Percentiles rank a stretch among this genome's conserved stretches.
phyloP scores from a whole-genome alignment of 2,329 filamentous ascomycete species.

The Blastomyces gilchristii region DNA sequence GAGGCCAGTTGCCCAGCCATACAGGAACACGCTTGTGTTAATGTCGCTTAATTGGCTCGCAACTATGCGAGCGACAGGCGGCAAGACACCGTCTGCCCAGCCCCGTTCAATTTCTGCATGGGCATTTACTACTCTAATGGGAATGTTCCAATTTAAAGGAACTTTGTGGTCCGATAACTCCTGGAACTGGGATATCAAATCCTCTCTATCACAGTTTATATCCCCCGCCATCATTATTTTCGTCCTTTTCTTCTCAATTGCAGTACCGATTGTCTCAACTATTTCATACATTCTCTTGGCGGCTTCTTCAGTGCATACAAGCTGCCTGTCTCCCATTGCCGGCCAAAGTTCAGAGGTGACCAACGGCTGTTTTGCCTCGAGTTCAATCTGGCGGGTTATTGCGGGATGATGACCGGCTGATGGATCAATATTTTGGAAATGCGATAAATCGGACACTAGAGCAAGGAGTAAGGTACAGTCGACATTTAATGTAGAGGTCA shows the following conservation, averaged over 20 bases:
- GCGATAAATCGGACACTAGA: constrained; percentile 62
- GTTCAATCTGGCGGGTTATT: constrained; percentile 54
- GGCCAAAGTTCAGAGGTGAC: constrained; percentile 54
- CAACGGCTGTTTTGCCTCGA: constrained; percentile 52
- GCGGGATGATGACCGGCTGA: constrained; percentile 48
- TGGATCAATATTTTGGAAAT: constrained; percentile 38
- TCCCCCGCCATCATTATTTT: constrained; percentile 48
- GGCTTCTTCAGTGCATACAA: constrained; percentile 59
- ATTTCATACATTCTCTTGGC: constrained; percentile 57
- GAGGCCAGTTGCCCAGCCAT: constrained; percentile 54
- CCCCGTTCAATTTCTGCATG: constrained; percentile 31
- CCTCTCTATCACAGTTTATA: constrained; percentile 23
- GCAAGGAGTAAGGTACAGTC: constrained; percentile 59
- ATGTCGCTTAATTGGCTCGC: constrained; percentile 46
- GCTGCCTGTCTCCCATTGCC: constrained; percentile 43
- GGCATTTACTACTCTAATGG: constrained; percentile 47
- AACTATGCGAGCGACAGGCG: constrained; percentile 35
- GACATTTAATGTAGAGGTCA: constrained; percentile 38
- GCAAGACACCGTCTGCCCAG: constrained; percentile 33
- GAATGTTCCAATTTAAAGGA: constrained; percentile 48
- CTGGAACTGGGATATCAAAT: constrained; percentile 31
- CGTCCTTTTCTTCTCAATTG: constrained; percentile 50
- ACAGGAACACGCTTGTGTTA: constrained; percentile 60
- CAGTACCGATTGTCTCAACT: constrained; percentile 52
- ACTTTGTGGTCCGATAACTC: constrained; percentile 45